A percentile compares a stretch with the other conserved stretches of the same genome.
These are phyloP conservation scores for Chlamydomonas sphaeroides DNA, from an alignment of 139 green algal genomes.

Conservation along the genomic window DNA sequence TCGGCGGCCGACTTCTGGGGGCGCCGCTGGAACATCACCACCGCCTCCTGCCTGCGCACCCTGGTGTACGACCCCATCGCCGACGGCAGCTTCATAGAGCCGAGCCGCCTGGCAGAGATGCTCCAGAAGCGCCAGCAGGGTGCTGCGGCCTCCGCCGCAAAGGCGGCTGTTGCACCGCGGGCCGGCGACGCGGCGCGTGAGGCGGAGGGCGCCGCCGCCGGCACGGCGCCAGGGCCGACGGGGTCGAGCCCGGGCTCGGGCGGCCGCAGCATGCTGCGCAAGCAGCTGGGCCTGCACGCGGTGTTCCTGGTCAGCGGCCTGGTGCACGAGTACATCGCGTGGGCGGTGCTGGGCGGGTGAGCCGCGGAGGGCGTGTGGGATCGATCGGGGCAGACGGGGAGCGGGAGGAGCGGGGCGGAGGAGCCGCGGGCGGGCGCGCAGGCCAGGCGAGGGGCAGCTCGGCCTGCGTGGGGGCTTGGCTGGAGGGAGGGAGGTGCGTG, in stretches of 20 bases:
- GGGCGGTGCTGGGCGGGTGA: neutral
- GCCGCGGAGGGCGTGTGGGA: neutral
- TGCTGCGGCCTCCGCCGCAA: neutral
- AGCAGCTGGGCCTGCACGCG: neutral
- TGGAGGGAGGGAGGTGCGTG: no score
- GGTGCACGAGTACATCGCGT: constrained; percentile 49
- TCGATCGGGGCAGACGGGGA: no score
- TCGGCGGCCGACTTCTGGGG: constrained; percentile 60
- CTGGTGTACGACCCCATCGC: constrained; percentile 56
- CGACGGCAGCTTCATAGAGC: constrained; percentile 27
- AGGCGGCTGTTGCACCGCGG: no score
- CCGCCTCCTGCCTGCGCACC: constrained; percentile 36
- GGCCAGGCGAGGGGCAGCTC: no score
- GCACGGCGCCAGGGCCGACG: neutral
- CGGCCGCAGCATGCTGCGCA: neutral
- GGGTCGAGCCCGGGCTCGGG: neutral
- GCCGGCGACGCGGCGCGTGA: no score
- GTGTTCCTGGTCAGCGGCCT: constrained; percentile 45
- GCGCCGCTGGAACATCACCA: constrained; percentile 61
- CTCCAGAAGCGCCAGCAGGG: neutral
- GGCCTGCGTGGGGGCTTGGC: no score
- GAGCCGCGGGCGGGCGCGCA: no score
- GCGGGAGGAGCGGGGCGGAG: no score
- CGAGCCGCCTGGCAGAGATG: neutral
- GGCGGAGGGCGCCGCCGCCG: no score